These are phyloP conservation scores for Cercophora scortea DNA, from an alignment of 495 filamentous ascomycete species.

Conservation along the genomic window DNA sequence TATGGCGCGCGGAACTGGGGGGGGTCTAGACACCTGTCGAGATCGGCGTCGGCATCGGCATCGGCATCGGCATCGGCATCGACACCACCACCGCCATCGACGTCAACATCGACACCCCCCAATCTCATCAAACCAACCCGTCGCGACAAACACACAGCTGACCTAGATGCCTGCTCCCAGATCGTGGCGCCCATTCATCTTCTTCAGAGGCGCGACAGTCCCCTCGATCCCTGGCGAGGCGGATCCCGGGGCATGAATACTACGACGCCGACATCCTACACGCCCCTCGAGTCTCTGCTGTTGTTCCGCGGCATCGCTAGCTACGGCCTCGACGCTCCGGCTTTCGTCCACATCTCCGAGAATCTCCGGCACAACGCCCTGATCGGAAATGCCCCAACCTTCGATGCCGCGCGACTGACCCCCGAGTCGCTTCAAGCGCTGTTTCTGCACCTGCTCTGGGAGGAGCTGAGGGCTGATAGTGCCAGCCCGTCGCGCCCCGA, in stretches of 20 bases:
- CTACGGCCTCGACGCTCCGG: slow-evolving; percentile 53
- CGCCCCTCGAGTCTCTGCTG: slow-evolving; percentile 79
- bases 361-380: slow-evolving; percentile 61
- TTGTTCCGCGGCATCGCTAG: slow-evolving; percentile 77
- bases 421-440: slow-evolving; percentile 71
- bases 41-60: no score
- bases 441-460: slow-evolving; percentile 66
- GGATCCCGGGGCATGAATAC: slow-evolving; percentile 48
- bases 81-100: no score
- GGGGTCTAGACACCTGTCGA: no score
- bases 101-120: no score
- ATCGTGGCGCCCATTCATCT: slow-evolving; percentile 46
- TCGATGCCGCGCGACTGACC: slow-evolving; percentile 63
- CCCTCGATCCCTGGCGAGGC: slow-evolving; percentile 51
- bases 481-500: slow-evolving; percentile 20
- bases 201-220: slow-evolving; percentile 38
- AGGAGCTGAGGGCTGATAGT: slow-evolving; percentile 50
- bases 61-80: no score
- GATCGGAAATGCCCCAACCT: slow-evolving; percentile 57
- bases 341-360: slow-evolving; percentile 67
- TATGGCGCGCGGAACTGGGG: no score
- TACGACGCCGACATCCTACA: slow-evolving; percentile 53
- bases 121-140: no score
- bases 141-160: neutral
- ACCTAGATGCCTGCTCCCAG: slow-evolving; percentile 12